Base-by-base conservation (phyloP, 2,329 filamentous ascomycete genomes). In the Leptographium procerum region DNA sequence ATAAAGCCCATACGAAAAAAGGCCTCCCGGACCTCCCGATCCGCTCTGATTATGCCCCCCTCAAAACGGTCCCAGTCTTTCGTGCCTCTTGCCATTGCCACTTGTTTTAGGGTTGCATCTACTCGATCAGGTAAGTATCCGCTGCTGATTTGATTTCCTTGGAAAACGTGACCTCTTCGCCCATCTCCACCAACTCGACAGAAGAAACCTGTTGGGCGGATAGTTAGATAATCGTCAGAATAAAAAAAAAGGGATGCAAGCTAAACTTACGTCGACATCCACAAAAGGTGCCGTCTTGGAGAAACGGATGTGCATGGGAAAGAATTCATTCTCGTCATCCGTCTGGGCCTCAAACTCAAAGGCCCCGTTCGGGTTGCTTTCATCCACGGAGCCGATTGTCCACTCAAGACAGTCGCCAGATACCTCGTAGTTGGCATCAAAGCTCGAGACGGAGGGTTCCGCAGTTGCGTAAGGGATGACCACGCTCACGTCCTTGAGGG, bases 321-420 rank as follows among this genome's bases (percentile, higher is more conserved):
- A 99, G 77, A 97, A 97, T 66, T 96, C 91, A 59, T 89, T 86
- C 69, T 97, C 94, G 64, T 91, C 89, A 58, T 85, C 83, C 13
- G 89, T 89, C 70, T 89, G 85, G 1, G 91, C 90, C 73, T 97
- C 94, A 65, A 99, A 97, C 71, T 99, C 94, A 68, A 99, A 97
- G 52, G 88, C 87, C 22, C 94, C 94, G 47, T 79, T 91, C 22
- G 85, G 75, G 69, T 94, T 96, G 59, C 86, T 86, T 55, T 90
- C 86, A 67, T 91, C 88, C 47, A 97, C 85, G 5, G 84, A 82
- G 61, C 94, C 92, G 66, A 99, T 88, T 48, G 86, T 88, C 94
- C 94, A 99, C 70, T 97, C 92, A 59, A 99, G 73, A 69, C 85
- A 89, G 70, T 97, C 92, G 29, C 91, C 94, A 7, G 89, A 88